These are phyloP conservation scores for Chlamydomonas sp. DNA, from an alignment of 139 green algal species.

Conservation along the genomic window DNA sequence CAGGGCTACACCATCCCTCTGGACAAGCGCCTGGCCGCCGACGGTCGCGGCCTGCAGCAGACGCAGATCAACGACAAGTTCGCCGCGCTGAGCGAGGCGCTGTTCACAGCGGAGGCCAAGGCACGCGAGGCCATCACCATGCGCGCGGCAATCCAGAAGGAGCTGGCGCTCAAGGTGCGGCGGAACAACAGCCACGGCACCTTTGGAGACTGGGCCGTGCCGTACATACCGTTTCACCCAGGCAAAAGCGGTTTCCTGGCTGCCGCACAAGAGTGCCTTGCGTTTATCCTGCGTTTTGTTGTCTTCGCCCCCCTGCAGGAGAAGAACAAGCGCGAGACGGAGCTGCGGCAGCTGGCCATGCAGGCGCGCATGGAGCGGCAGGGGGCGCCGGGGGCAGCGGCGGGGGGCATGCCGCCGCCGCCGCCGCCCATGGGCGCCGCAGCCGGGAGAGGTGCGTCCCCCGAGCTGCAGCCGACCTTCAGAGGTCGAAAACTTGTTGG, in stretches of 20 bases:
- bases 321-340: slow-evolving; percentile 93
- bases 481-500: too few species aligned
- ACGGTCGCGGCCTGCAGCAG: slow-evolving; percentile 96
- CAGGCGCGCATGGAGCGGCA: slow-evolving; percentile 89
- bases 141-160: slow-evolving; percentile 87
- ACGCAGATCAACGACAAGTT: slow-evolving; percentile 97
- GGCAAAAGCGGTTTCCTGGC: too few species aligned
- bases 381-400: slow-evolving; percentile 41
- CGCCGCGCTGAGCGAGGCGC: slow-evolving; percentile 77
- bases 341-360: slow-evolving; percentile 92
- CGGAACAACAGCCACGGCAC: neutral
- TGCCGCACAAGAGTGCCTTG: too few species aligned
- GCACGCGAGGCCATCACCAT: slow-evolving; percentile 90
- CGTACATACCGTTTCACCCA: too few species aligned
- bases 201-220: neutral
- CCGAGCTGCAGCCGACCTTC: neutral
- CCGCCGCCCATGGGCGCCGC: slow-evolving; percentile 16
- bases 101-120: slow-evolving; percentile 96
- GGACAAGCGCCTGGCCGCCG: slow-evolving; percentile 98
- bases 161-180: slow-evolving; percentile 80
- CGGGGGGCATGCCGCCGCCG: slow-evolving; percentile 17
- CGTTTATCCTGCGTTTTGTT: neutral
- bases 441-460: slow-evolving; percentile 1
- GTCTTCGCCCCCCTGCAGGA: slow-evolving; percentile 57
- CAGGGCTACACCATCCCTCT: slow-evolving; percentile 99